Evolutionary conservation across 768 basidiomycete genomes (phyloP), one percentile per base, ranked within the genome.

Genomic region (Rhizopogon vinicolor): DNA sequence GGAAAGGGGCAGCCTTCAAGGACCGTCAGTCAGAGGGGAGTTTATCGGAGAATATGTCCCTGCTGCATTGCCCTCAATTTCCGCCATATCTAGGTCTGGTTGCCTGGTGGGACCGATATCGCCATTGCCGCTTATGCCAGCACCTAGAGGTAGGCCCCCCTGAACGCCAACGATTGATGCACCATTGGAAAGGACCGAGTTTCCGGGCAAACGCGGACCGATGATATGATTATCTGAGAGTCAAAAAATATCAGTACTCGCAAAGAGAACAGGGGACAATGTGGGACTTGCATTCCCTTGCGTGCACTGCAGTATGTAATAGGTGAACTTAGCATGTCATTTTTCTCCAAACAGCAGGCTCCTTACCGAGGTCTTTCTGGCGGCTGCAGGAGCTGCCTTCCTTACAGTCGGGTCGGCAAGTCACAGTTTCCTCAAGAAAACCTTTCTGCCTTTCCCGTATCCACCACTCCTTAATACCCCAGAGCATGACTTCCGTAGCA

Each of bases 381-480:
- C 74, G 78, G 39, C 62, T 61, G 64, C 90, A 93, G 12, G 58
- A 65, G 29, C 65, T 70, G n/a, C 86, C 87, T 7, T 87, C 78
- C 9, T 77, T 77, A 60, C 90, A 93, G 62, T 92, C 86, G 33
- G 80, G 81, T 40, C 88, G 76, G n/a, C 68, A 77, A 61, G 77
- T 66, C n/a, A 89, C 66, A 43, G 64, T 65, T 44, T 77, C 77
- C 41, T 84, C 84, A 51, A 87, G 67, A 59, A 81, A 78, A 14
- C 86, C 89, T 62, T 84, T 87, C 70, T 75, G 78, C 29, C 90
- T 80, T 68, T 92, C 89, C 49, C 86, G 75, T 35, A 91, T 72
- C 89, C 91, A 92, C 90, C 90, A 93, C 40, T 86, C 88, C 57
- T 78, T 82, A 43, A 92, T 64, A 10, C 90, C 90, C 75, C 83